Conservation (phyloP, 2,329 filamentous ascomycete genomes). For the Verticillium zaregamsianum region DNA sequence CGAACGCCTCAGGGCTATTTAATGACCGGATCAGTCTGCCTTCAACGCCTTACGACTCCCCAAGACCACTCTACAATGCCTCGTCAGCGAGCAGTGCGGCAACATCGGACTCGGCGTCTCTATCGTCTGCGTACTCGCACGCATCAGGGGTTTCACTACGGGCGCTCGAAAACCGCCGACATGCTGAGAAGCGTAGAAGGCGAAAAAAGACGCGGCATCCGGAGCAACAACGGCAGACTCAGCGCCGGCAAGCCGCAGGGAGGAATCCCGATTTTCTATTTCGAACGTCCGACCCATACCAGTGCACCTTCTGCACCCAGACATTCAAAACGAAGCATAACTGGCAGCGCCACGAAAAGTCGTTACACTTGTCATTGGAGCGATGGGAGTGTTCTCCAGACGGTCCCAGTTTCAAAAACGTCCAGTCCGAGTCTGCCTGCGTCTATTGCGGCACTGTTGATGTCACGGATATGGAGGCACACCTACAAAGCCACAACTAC, state of each 20-base stretch:
- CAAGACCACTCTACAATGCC: conserved; percentile 51
- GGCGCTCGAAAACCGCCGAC: conserved; percentile 41
- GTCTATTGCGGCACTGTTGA: conserved; percentile 56
- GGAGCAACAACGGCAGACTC: conserved; percentile 30
- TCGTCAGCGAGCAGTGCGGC: conserved; percentile 58
- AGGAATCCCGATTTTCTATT: neutral
- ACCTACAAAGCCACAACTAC: conserved; percentile 56
- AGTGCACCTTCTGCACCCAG: conserved; percentile 43
- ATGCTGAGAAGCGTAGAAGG: conserved; percentile 31
- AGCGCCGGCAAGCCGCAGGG: neutral
- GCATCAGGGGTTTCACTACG: conserved; percentile 54
- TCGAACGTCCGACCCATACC: conserved; percentile 30
- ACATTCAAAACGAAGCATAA: conserved; percentile 22
- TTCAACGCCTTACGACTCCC: conserved; percentile 58
- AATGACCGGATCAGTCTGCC: conserved; percentile 54
- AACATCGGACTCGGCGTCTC: conserved; percentile 55
- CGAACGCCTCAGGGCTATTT: conserved; percentile 44
- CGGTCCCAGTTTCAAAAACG: neutral
- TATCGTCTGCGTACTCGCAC: conserved; percentile 55
- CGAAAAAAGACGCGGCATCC: conserved; percentile 34
- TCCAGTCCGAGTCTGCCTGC: conserved; percentile 34
- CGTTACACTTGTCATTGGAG: neutral
- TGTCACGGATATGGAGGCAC: conserved; percentile 41
- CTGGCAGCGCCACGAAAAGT: conserved; percentile 3
- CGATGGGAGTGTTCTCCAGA: neutral